Evolutionary conservation across 2,329 filamentous ascomycete species (phyloP), one percentile per base, ranked within the genome.

Genomic region (Fusarium chlamydosporum): DNA sequence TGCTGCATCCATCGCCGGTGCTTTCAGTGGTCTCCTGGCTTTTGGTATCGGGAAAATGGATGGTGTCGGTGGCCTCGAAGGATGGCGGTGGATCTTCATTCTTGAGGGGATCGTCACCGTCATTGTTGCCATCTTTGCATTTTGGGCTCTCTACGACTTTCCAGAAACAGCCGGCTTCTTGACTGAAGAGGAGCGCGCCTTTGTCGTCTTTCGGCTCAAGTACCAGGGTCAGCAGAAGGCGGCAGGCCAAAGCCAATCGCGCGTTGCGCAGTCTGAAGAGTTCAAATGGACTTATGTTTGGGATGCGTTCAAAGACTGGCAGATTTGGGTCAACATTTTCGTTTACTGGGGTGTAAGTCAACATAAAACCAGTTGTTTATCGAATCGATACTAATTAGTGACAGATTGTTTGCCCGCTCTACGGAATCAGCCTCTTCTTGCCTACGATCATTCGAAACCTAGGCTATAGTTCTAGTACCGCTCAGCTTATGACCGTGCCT

Each of bases 151-250:
- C 1, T 86, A 92, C 70, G 93, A 97, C 73, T 96, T 93, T 71
- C 94, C 94, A 0, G 92, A 93, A 67, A 88, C 91, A 26, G 92
- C 93, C 0, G 85, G 72, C 0, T 97, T 96, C 75, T 83, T 97
- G 23, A 89, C 88, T 0, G 85, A 88, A 10, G 86, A 88, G 34
- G 92, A 97, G 72, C 86, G 91, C 4, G 86, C 84, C 1, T 89
- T 93, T 46, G 91, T 96, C 0, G 81, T 93, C 4, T 86, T 87
- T 16, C 86, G 93, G 1, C 82, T 97, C 23, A 89, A 89, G 62
- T 85, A 85, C 18, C 92, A 96, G 82, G 80, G 79, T 7, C 80
- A 82, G 42, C 61, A 65, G 4, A 54, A 58, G 72, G 20, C 53
- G 35, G 56, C 26, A 3, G 63, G 35, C 43, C 67, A 41, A 51